A percentile compares a stretch with the other conserved stretches of the same genome.
Conservation (phyloP, 768 basidiomycete genomes). For the Porpolomopsis calyptriformis region DNA sequence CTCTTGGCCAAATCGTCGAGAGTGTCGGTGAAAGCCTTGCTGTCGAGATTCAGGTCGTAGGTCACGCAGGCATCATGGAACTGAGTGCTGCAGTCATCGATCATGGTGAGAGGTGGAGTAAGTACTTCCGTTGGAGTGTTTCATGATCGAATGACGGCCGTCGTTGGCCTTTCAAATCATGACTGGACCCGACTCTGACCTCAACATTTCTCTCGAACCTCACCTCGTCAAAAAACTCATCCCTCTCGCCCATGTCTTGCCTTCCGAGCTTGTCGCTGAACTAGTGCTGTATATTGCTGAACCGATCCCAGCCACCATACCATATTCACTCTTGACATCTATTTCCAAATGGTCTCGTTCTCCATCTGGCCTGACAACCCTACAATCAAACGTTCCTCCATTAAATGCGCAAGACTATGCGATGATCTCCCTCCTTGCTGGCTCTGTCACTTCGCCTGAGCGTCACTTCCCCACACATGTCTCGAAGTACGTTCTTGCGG, state of each 20-base stretch:
- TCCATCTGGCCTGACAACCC: conserved; percentile 28
- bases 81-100: conserved; percentile 5
- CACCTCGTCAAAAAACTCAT: conserved; percentile 45
- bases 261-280: conserved; percentile 31
- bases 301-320: conserved; percentile 37
- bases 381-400: conserved; percentile 26
- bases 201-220: conserved; percentile 59
- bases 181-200: too few relatives aligned
- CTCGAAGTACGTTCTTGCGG: conserved; percentile 36
- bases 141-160: conserved; percentile 16
- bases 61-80: conserved; percentile 35
- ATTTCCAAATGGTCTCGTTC: conserved; percentile 66
- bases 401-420: conserved; percentile 47
- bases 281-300: conserved; percentile 31
- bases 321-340: conserved; percentile 46
- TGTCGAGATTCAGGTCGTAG: conserved; percentile 19
- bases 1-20: conserved; percentile 42
- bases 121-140: too few relatives aligned
- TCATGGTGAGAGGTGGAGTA: too few relatives aligned
- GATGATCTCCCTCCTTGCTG: conserved; percentile 70
- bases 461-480: conserved; percentile 49
- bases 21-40: conserved; percentile 16
- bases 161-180: conserved; percentile 28
- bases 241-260: conserved; percentile 36
- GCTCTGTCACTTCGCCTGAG: conserved; percentile 68